Evolutionary conservation across 2,329 filamentous ascomycete species (phyloP).

Genomic region (Septoria linicola): DNA sequence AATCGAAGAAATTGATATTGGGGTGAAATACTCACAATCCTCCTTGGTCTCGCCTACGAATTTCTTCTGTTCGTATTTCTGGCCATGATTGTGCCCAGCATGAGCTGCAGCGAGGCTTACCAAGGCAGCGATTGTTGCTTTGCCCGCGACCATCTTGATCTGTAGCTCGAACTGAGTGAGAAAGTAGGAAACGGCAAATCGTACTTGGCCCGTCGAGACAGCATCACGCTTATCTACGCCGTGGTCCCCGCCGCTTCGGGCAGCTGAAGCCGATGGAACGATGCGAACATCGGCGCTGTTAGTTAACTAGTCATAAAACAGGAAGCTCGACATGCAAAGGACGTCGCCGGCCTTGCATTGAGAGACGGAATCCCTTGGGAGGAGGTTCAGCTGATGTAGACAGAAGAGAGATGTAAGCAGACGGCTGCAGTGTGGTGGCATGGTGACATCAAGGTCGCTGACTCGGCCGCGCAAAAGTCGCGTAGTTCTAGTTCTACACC

Average conservation of each 20-base stretch:
- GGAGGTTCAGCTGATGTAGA: too few species aligned
- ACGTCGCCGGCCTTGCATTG: too few species aligned
- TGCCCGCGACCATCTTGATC: background rate
- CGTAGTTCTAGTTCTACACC: too few species aligned
- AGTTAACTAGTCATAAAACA: constrained; percentile 15
- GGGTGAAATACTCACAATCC: constrained; percentile 22
- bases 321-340: background rate
- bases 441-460: too few species aligned
- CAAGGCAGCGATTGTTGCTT: background rate
- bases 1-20: too few species aligned
- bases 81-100: constrained; percentile 19
- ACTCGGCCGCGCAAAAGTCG: background rate
- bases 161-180: background rate
- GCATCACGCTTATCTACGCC: constrained; percentile 21
- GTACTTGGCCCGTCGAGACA: constrained; percentile 12
- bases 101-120: constrained; percentile 14
- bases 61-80: constrained; percentile 23
- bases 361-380: too few species aligned
- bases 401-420: too few species aligned
- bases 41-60: constrained; percentile 32
- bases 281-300: constrained; percentile 10
- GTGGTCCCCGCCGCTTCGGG: constrained; percentile 13
- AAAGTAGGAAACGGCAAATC: constrained; percentile 19
- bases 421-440: too few species aligned
- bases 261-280: constrained; percentile 7